Evolutionary conservation across 2,329 filamentous ascomycete genomes (phyloP).

Genomic region (Fusarium subtropicale): DNA sequence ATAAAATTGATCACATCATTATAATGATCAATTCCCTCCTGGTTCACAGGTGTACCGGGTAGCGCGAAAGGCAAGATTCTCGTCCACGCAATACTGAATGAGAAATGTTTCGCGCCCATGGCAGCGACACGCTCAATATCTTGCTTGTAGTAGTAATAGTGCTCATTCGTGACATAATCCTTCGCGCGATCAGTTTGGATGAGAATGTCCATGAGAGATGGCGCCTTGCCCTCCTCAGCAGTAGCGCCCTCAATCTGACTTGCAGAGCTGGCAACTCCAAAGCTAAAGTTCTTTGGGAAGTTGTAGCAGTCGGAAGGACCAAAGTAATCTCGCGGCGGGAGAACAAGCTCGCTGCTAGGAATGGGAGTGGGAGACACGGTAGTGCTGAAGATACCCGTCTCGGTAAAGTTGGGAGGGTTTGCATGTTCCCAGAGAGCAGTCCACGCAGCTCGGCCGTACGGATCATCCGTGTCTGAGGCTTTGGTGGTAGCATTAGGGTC

Average conservation of each 20-base stretch:
- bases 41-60: slow-evolving; percentile 63
- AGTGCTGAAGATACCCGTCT: slow-evolving; percentile 52
- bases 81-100: slow-evolving; percentile 65
- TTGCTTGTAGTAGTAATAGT: slow-evolving; percentile 68
- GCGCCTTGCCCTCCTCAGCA: slow-evolving; percentile 57
- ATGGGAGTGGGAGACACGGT: slow-evolving; percentile 67
- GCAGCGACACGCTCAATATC: slow-evolving; percentile 65
- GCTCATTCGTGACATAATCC: slow-evolving; percentile 58
- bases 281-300: slow-evolving; percentile 61
- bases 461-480: slow-evolving; percentile 47
- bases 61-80: slow-evolving; percentile 64
- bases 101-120: slow-evolving; percentile 63
- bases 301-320: slow-evolving; percentile 60
- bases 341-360: slow-evolving; percentile 64
- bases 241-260: slow-evolving; percentile 60
- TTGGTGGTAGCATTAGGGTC: slow-evolving; percentile 47
- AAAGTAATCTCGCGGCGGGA: slow-evolving; percentile 65
- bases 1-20: slow-evolving; percentile 64
- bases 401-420: slow-evolving; percentile 52
- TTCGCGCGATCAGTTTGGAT: slow-evolving; percentile 44
- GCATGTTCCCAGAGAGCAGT: slow-evolving; percentile 51
- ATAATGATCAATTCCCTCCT: slow-evolving; percentile 64
- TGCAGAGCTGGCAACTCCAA: slow-evolving; percentile 62
- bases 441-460: slow-evolving; percentile 50
- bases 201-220: slow-evolving; percentile 58